phyloP scores from a whole-genome alignment of 495 filamentous ascomycete species.

The Podospora conica region DNA sequence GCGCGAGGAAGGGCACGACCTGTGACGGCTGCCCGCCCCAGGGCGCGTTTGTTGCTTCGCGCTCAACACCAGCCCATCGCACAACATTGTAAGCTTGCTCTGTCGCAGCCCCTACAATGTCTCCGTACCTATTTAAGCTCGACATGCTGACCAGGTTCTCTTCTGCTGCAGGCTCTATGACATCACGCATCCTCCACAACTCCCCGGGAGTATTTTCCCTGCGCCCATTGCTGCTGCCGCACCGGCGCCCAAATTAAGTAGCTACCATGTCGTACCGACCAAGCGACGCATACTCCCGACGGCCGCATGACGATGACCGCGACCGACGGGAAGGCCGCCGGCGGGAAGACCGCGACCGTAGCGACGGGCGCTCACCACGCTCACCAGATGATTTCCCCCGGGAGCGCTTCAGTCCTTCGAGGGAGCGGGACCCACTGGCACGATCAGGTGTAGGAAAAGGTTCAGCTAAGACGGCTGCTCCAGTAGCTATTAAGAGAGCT shows the following conservation, averaged over 20 bases:
- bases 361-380: neutral
- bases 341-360: slow-evolving; percentile 2
- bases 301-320: slow-evolving; percentile 21
- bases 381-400: neutral
- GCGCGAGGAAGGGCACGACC: neutral
- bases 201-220: neutral
- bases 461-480: neutral
- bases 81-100: neutral
- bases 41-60: neutral
- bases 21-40: neutral
- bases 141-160: neutral
- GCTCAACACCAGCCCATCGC: neutral
- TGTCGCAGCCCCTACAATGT: neutral
- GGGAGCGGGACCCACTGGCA: neutral
- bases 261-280: slow-evolving; percentile 20
- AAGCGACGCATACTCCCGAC: slow-evolving; percentile 16
- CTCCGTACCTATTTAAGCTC: neutral
- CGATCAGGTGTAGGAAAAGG: too few relatives aligned
- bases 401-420: neutral
- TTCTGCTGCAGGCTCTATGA: neutral
- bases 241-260: neutral
- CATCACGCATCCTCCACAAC: neutral
- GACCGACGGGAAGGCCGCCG: slow-evolving; percentile 11
- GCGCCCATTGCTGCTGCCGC: neutral
- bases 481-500: neutral